A percentile compares a stretch with the other conserved stretches of the same genome.
Evolutionary conservation across 2,329 filamentous ascomycete genomes (phyloP).

Genomic region (Cryphonectria naterciae): DNA sequence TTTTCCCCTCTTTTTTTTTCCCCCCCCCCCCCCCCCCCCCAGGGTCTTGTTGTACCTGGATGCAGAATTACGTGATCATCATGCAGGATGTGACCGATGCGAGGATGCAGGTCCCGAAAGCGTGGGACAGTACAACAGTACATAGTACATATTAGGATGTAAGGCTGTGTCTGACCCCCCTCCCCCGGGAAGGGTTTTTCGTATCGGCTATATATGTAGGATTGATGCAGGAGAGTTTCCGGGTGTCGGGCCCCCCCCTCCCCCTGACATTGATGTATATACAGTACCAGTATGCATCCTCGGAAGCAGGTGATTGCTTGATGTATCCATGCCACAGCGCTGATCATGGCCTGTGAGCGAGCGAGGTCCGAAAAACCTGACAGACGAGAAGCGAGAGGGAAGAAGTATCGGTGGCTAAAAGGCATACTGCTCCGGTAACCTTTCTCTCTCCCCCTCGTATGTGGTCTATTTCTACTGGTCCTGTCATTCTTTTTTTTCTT

Average conservation of each 20-base stretch:
- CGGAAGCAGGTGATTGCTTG: not conserved
- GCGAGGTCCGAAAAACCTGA: not conserved
- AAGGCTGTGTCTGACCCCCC: not conserved
- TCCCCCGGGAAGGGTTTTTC: not conserved
- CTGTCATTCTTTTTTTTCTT: not conserved
- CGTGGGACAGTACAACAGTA: not conserved
- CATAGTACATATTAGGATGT: not conserved
- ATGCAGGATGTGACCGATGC: constrained; percentile 8
- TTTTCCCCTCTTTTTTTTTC: too few species aligned
- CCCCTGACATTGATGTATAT: not conserved
- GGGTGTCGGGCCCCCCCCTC: not conserved
- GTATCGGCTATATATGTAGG: not conserved
- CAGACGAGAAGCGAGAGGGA: not conserved
- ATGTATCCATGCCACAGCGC: not conserved
- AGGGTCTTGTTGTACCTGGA: not conserved
- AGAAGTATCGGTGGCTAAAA: not conserved
- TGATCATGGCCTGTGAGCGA: constrained; percentile 4
- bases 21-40: too few species aligned
- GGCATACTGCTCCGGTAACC: too few species aligned
- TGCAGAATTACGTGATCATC: not conserved
- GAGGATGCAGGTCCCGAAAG: constrained; percentile 6
- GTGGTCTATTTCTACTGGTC: not conserved
- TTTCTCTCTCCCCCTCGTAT: not conserved
- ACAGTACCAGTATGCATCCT: not conserved
- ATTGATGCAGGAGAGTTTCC: not conserved